phyloP scores from a whole-genome alignment of 306 rosid genomes.

The Biancaea sappan region DNA sequence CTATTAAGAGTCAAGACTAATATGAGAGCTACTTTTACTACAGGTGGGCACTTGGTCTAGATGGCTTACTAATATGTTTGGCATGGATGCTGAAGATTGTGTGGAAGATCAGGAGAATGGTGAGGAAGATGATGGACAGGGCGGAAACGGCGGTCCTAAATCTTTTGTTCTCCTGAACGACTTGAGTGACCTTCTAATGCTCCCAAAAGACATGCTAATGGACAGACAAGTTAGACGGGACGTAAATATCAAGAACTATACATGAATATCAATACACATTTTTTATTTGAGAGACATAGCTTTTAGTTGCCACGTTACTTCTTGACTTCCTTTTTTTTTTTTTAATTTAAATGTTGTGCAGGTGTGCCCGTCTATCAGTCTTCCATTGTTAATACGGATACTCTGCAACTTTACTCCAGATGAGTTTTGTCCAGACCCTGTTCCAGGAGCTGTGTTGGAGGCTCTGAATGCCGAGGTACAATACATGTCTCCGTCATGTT shows the following conservation, averaged over 20 bases:
- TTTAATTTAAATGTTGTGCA: constrained; percentile 34
- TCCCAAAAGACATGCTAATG: constrained; percentile 90
- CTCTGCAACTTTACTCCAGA: constrained; percentile 97
- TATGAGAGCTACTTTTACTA: constrained; percentile 34
- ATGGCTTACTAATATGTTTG: constrained; percentile 81
- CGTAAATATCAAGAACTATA: constrained; percentile 48
- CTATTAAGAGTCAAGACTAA: constrained; percentile 27
- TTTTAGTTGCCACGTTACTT: constrained; percentile 20
- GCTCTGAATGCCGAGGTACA: constrained; percentile 80
- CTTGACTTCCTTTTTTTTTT: background rate
- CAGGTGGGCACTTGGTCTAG: constrained; percentile 96
- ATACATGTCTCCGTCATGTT: constrained; percentile 7
- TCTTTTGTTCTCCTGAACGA: constrained; percentile 73
- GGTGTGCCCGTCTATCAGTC: constrained; percentile 85
- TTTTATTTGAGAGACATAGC: background rate
- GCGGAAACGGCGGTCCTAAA: constrained; percentile 43
- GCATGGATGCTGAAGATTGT: constrained; percentile 69
- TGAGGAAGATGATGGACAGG: constrained; percentile 39
- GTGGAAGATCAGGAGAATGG: constrained; percentile 37
- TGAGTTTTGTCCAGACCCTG: constrained; percentile 90
- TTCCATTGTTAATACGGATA: constrained; percentile 69
- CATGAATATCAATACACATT: background rate
- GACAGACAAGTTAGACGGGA: constrained; percentile 72
- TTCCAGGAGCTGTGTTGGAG: constrained; percentile 87
- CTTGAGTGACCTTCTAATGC: constrained; percentile 95